These are phyloP conservation scores for Torulaspora microellipsoides DNA, from an alignment of 805 yeast genomes.

Conservation along the genomic window DNA sequence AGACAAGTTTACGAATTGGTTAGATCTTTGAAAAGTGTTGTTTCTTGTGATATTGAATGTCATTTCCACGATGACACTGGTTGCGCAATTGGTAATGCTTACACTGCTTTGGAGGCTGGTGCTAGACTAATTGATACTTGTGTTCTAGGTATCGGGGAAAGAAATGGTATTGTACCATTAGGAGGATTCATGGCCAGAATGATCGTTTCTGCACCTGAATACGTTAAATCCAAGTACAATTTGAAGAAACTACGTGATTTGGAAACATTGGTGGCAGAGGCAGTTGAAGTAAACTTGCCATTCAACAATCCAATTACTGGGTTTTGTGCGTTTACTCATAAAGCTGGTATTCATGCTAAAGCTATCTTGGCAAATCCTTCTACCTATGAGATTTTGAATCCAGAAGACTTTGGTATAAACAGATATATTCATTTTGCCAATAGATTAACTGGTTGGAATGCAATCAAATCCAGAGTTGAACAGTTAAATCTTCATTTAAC, in stretches of 20 bases:
- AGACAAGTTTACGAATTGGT: slow-evolving; percentile 97
- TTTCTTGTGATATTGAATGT: slow-evolving; percentile 94
- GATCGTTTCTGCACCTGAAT: slow-evolving; percentile 97
- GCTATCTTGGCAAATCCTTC: slow-evolving; percentile 98
- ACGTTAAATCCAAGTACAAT: slow-evolving; percentile 90
- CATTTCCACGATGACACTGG: slow-evolving; percentile 99
- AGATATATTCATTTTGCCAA: slow-evolving; percentile 97
- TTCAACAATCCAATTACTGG: slow-evolving; percentile 99
- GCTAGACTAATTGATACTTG: slow-evolving; percentile 92
- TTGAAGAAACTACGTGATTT: slow-evolving; percentile 92
- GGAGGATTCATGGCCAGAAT: slow-evolving; percentile 99
- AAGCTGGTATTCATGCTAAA: slow-evolving; percentile 99
- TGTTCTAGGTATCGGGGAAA: slow-evolving; percentile 98
- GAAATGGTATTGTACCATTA: slow-evolving; percentile 95
- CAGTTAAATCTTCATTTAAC: slow-evolving; percentile 86
- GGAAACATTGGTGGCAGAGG: slow-evolving; percentile 93
- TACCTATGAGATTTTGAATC: slow-evolving; percentile 92
- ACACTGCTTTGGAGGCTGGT: slow-evolving; percentile 97
- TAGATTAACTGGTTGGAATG: slow-evolving; percentile 98
- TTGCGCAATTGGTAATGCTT: slow-evolving; percentile 97
- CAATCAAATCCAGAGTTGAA: slow-evolving; percentile 95
- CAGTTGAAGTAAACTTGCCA: slow-evolving; percentile 94
- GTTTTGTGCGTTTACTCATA: slow-evolving; percentile 98
- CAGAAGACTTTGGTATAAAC: slow-evolving; percentile 90
- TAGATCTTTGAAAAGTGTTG: slow-evolving; percentile 87